phyloP scores from a whole-genome alignment of 805 yeast species.

The Metschnikowia similis region DNA sequence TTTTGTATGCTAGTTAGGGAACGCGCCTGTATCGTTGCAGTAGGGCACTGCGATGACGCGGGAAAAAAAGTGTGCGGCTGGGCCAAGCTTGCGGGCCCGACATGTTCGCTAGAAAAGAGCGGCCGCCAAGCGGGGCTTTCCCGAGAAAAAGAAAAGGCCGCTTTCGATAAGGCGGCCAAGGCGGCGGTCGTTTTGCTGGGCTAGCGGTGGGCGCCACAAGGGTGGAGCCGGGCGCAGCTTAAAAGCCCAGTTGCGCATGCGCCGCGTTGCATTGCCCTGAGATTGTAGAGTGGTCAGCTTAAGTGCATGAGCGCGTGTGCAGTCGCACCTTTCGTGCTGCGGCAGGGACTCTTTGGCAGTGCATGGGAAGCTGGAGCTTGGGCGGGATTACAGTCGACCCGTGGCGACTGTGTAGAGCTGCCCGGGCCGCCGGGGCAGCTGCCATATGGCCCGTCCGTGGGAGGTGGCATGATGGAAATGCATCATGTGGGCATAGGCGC shows the following conservation, averaged over 20 bases:
- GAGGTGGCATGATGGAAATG: neutral
- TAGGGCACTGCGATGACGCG: neutral
- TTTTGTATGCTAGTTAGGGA: neutral
- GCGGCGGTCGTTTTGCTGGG: neutral
- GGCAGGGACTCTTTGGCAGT: neutral
- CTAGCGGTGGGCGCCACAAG: neutral
- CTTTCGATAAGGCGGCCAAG: too few species aligned
- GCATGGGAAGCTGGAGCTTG: neutral
- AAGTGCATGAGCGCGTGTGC: neutral
- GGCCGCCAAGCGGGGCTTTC: neutral
- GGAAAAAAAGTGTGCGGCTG: neutral
- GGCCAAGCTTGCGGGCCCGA: neutral
- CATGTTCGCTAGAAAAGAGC: neutral
- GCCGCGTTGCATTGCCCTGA: neutral
- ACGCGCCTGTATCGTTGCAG: slow-evolving; percentile 5
- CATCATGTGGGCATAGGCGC: neutral
- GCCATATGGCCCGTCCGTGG: neutral
- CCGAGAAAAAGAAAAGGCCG: too few species aligned
- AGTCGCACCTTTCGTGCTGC: neutral
- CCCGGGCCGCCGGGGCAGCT: neutral
- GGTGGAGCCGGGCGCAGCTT: neutral
- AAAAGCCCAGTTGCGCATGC: neutral
- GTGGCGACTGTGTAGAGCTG: neutral
- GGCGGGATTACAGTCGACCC: neutral
- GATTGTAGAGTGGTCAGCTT: neutral